Evolutionary conservation across 1,284 basidiomycete species (phyloP), one percentile per base, ranked within the genome.

Genomic region (Gomphus bonarii): DNA sequence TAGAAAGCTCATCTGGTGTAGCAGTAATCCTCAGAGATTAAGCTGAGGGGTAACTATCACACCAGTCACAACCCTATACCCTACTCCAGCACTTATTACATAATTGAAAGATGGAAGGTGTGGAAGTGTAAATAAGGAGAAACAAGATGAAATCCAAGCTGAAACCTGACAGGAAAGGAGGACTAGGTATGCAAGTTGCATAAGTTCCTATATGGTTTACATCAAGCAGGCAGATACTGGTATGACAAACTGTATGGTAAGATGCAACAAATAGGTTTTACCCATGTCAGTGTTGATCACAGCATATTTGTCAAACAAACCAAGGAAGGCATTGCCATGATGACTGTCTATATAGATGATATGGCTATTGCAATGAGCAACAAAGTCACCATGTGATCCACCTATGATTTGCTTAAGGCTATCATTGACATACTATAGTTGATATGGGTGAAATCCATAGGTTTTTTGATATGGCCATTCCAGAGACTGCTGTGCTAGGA

Each of bases 131-230:
- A n/a, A n/a, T n/a, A n/a, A n/a, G n/a, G n/a, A n/a, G n/a, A n/a
- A n/a, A n/a, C n/a, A n/a, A n/a, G n/a, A n/a, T n/a, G n/a, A n/a
- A n/a, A n/a, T n/a, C n/a, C n/a, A n/a, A n/a, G n/a, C n/a, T n/a
- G n/a, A n/a, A n/a, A n/a, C n/a, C n/a, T n/a, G n/a, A n/a, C n/a
- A n/a, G 63, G 63, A 0, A 64, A 66, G 52, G 63, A 68, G 56
- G 56, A 63, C 31, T 64, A 62, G 61, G 68, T 73, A 3, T 70
- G 70, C 66, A 33, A 61, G 22, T 61, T 76, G 0, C 28, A 67
- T 25, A 65, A 67, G 16, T 63, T 67, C 0, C 61, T 76, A 0
- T 77, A 76, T 59, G 73, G 75, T 0, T 68, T 75, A 60, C 73
- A 73, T 59, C 73, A 76, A 57, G 65, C 61, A 5, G 61, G n/a